Base-by-base conservation (phyloP, 345 rosid genomes). In the Dovyalis caffra region DNA sequence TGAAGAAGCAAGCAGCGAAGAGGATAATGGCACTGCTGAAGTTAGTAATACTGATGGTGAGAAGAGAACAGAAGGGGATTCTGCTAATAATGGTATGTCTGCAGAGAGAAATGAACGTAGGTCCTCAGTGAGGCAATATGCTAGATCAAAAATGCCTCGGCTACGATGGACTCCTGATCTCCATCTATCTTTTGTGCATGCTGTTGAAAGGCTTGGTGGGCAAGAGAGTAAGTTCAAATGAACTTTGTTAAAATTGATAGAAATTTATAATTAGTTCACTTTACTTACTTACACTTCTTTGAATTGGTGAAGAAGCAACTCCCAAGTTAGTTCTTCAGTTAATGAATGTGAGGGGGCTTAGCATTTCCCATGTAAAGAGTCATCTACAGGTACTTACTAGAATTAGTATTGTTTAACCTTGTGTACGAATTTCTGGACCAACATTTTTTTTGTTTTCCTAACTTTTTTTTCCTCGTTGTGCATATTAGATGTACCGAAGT, bases 91-190 rank as follows among this genome's bases (percentile, higher is more conserved):
- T 47, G 77, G 70, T 14, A 31, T 28, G 3, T 78, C 68, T 3
- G 69, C 68, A 1, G 81, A 69, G 8, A 71, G 68, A 40, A 66
- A 72, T 28, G 86, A 73, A 49, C 68, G 81, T 31, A 79, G 70
- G 29, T 34, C 71, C 0, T 70, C 71, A 11, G 95, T 91, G 8
- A 85, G 98, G 75, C 97, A 92, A 66, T 91, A 93, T 38, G 82
- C 89, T 57, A 81, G 97, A 79, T 91, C 95, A 14, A 91, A 90
- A 79, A 77, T 83, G 78, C 98, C 97, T 3, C 79, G 98, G 25
- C 94, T 93, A 21, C 87, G 98, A 4, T 93, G 98, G 98, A 93
- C 98, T 77, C 97, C 90, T 5, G 97, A 89, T 61, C 92, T 93
- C 57, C 97, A 93, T 83, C 90, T 84, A 45, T 84, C 93, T 35